A percentile compares a stretch with the other conserved stretches of the same genome.
Evolutionary conservation across 768 basidiomycete genomes (phyloP).

Genomic region (Hypholoma fasciculare): DNA sequence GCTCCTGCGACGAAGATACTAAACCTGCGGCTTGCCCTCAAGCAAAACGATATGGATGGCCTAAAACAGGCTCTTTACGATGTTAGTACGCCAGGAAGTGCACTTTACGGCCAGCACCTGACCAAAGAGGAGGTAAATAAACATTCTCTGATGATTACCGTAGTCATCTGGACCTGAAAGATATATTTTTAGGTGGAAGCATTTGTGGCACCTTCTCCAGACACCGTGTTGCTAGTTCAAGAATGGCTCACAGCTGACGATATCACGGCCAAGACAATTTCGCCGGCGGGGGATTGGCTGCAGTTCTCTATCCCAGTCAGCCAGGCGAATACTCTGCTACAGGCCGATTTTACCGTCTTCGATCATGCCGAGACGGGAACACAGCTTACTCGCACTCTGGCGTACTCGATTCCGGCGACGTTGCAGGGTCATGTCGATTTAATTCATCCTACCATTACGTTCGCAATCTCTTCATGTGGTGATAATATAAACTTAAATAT

Average conservation of each 20-base stretch:
- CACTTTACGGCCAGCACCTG: too few relatives aligned
- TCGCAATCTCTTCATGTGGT: neutral
- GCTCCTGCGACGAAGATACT: too few relatives aligned
- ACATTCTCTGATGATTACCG: too few relatives aligned
- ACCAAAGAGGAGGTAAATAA: too few relatives aligned
- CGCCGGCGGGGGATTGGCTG: slow-evolving; percentile 36
- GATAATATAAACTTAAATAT: neutral
- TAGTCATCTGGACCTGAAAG: too few relatives aligned
- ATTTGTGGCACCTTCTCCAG: slow-evolving; percentile 33
- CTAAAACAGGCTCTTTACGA: too few relatives aligned
- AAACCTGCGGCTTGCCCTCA: too few relatives aligned
- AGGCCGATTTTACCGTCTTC: slow-evolving; percentile 45
- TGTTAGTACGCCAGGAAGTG: too few relatives aligned
- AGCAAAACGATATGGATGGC: too few relatives aligned
- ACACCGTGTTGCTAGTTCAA: slow-evolving; percentile 36
- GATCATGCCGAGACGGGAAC: slow-evolving; percentile 33
- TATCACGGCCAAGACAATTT: slow-evolving; percentile 29
- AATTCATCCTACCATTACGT: slow-evolving; percentile 35
- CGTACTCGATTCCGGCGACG: slow-evolving; percentile 31
- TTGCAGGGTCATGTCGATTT: slow-evolving; percentile 38
- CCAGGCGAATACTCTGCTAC: slow-evolving; percentile 39
- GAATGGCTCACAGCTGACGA: slow-evolving; percentile 33
- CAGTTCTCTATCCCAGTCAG: slow-evolving; percentile 36
- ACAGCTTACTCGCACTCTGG: slow-evolving; percentile 28
- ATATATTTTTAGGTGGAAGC: slow-evolving; percentile 1